Base-by-base conservation (phyloP, 2,329 filamentous ascomycete species). In the Aspergillus sp. region DNA sequence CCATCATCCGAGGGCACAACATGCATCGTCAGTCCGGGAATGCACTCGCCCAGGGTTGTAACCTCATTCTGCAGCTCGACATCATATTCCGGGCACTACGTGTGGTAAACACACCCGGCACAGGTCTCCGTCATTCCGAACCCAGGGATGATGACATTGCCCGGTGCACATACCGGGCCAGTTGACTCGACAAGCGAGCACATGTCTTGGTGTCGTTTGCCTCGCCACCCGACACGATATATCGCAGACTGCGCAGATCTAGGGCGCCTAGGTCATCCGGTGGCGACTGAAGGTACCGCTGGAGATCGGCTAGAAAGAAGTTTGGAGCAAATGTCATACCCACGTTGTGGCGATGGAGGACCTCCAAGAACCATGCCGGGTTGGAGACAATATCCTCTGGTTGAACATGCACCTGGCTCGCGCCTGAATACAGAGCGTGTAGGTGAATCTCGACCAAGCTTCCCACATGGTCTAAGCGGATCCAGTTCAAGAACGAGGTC, bases 261-360 rank as follows among this genome's bases (percentile, higher is more conserved):
- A 36, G 3, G 11, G 33, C 4, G 1, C 87, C 87, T 58, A 90
- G 22, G 22, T 24, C 22, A 87, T 0, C 74, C 58, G 1, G 85
- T 87, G 54, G 91, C 81, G 0, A 86, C 83, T 24, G 87, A 83
- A 3, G 76, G 76, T 10, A 88, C 88, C 7, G 84, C 81, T 55
- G 86, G 80, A 59, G 26, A 32, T 55, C 51, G 13, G 60, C 43
- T 10, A 66, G 55, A 30, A 65, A 60, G 38, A 61, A 60, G 42
- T 65, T 61, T 10, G 65, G 65, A 3, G 60, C 64, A 45, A 67
- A 67, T 1, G 65, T 62, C 20, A 47, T 52, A 33, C 19, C 26
- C 43, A 58, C 61, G 45, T 43, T 47, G 62, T 80, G 73, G 1
- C 63, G 55, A 45, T 63, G 66, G 1, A 80, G 60, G 0, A 76